Conservation (phyloP, 306 rosid genomes). For the Trifolium subterraneum region DNA sequence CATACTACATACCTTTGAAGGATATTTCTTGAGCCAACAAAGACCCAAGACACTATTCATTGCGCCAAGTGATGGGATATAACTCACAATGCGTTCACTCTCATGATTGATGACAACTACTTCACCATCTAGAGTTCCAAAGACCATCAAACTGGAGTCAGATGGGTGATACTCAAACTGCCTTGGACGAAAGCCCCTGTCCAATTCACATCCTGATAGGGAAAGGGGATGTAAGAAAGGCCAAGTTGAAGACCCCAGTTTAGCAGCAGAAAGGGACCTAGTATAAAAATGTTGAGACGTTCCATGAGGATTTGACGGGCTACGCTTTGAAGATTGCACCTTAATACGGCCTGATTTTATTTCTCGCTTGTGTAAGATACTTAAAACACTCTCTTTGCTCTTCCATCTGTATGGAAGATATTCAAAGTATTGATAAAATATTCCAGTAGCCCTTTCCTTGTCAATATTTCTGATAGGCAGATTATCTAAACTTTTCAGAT, state of each 20-base stretch:
- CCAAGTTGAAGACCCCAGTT: constrained; percentile 81
- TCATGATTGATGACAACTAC: constrained; percentile 83
- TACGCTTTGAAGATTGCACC: constrained; percentile 42
- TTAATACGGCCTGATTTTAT: constrained; percentile 58
- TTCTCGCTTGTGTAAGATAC: constrained; percentile 72
- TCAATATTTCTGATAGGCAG: constrained; percentile 64
- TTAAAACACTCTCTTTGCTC: constrained; percentile 66
- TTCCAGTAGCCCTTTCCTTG: constrained; percentile 62
- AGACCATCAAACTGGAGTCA: constrained; percentile 75
- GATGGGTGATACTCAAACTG: constrained; percentile 90
- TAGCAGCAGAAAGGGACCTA: constrained; percentile 80
- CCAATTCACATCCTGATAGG: constrained; percentile 53
- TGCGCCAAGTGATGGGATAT: constrained; percentile 79
- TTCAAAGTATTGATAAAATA: constrained; percentile 66
- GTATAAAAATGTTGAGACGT: constrained; percentile 63
- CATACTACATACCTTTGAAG: constrained; percentile 69
- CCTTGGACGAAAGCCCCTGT: constrained; percentile 74
- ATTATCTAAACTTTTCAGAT: constrained; percentile 67
- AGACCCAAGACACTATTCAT: constrained; percentile 88
- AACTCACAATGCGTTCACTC: constrained; percentile 62
- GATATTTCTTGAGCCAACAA: constrained; percentile 86
- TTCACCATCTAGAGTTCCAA: constrained; percentile 92
- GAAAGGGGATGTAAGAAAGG: constrained; percentile 73
- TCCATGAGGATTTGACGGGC: constrained; percentile 49
- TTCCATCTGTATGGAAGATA: constrained; percentile 72